A percentile compares a stretch with the other conserved stretches of the same genome.
phyloP scores from a whole-genome alignment of 345 rosid species.

The Lepidium africanum region DNA sequence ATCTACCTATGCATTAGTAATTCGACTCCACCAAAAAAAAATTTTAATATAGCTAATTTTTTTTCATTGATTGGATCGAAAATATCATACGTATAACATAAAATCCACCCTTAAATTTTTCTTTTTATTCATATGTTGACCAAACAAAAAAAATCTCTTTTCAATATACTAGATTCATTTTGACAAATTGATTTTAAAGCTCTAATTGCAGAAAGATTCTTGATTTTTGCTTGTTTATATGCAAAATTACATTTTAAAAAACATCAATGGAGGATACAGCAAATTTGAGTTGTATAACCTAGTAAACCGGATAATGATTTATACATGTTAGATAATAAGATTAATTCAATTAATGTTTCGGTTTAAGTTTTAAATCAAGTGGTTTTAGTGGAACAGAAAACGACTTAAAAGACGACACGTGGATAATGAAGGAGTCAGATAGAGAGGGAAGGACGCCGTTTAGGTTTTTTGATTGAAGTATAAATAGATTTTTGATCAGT shows the following conservation, averaged over 20 bases:
- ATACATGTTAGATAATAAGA: neutral
- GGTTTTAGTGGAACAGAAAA: neutral
- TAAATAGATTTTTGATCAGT: conserved; percentile 19
- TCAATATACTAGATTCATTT: no score
- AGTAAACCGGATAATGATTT: conserved; percentile 15
- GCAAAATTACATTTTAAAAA: neutral
- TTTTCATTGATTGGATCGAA: no score
- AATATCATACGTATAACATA: no score
- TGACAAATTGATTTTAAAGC: neutral
- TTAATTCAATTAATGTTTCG: neutral
- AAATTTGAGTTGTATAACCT: neutral
- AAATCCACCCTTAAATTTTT: no score
- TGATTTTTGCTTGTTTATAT: neutral
- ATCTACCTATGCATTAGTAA: no score
- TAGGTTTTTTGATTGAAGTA: conserved; percentile 26
- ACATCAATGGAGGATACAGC: neutral
- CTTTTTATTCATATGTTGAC: no score
- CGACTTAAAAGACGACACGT: conserved; percentile 21
- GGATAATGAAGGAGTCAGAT: conserved; percentile 15
- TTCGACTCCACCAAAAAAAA: no score
- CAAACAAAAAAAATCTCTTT: no score
- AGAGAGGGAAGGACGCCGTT: conserved; percentile 29
- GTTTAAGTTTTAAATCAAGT: neutral
- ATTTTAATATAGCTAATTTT: no score
- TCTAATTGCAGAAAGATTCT: neutral